Base-by-base conservation (phyloP, 2,329 filamentous ascomycete genomes). In the Monosporascus sp. region DNA sequence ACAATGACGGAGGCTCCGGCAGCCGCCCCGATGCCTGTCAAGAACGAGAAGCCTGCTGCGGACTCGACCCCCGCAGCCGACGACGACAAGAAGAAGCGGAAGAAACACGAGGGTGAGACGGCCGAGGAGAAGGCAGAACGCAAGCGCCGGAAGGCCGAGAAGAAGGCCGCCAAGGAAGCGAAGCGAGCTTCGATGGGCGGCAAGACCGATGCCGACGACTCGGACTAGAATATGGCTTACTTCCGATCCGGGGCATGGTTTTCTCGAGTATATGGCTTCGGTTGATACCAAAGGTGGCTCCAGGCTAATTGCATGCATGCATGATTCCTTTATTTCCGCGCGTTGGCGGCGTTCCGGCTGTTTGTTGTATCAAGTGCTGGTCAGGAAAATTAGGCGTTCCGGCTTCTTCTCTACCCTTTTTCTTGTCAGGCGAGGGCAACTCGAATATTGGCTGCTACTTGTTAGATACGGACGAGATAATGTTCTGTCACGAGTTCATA, bases 71-170 rank as follows among this genome's bases (percentile, higher is more conserved):
- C 70, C 41, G 72, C 73, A 63, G 70, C 78, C 66, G 79, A 79
- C 52, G 79, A 82, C 49, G 79, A 82, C 63, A 85, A 87, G 75
- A 90, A 90, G 80, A 94, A 89, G 78, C 83, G 86, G 64, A 89
- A 89, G 76, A 85, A 91, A 80, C 87, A 89, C 69, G 86, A 90
- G 37, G 87, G 87, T 65, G 86, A 90, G 75, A 87, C 84, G 17
- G 73, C 84, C 25, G 85, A 89, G 67, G 84, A 85, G 70, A 83
- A 81, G 72, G 80, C 79, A 5, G 79, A 81, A 72, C 76, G 79
- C 59, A 82, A 82, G 74, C 75, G 77, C 62, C 73, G 77, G 67
- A 82, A 82, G 74, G 79, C 79, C 2, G 79, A 82, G 69, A 82
- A 81, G 74, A 82, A 81, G 70, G 78, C 78, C 2, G 75, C 76